Evolutionary conservation across 805 yeast species (phyloP).

Genomic region (Spathaspora sp.): DNA sequence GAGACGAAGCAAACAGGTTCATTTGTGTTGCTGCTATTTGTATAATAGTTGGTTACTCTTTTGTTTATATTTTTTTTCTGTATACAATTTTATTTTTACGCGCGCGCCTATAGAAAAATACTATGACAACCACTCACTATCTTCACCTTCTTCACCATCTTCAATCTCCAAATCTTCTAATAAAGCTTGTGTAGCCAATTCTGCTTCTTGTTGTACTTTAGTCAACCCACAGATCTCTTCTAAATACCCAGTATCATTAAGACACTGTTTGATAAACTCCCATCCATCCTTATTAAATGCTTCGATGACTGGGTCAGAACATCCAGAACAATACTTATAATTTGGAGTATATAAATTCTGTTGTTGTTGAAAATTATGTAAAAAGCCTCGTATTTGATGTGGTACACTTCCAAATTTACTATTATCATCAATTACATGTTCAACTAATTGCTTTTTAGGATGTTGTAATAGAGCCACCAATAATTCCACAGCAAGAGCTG

Average conservation of each 20-base stretch:
- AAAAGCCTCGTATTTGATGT: constrained; percentile 88
- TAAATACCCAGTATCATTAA: constrained; percentile 61
- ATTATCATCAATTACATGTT: constrained; percentile 13
- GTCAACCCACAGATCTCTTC: constrained; percentile 79
- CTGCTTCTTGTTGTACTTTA: constrained; percentile 69
- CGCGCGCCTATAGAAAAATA: too few species aligned
- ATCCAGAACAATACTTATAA: constrained; percentile 81
- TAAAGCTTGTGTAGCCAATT: constrained; percentile 37
- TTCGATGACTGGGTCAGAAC: constrained; percentile 59
- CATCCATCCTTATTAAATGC: constrained; percentile 58
- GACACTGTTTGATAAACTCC: constrained; percentile 74
- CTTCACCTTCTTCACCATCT: constrained; percentile 8
- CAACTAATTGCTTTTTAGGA: constrained; percentile 45
- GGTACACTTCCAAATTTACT: constrained; percentile 67
- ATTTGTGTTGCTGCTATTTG: background rate
- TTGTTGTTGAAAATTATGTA: constrained; percentile 55
- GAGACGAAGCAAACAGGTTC: background rate
- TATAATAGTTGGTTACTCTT: background rate
- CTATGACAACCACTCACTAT: constrained; percentile 2
- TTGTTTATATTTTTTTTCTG: background rate
- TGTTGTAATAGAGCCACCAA: constrained; percentile 73
- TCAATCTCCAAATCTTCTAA: constrained; percentile 21
- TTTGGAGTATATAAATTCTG: constrained; percentile 67
- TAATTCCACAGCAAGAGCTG: constrained; percentile 82
- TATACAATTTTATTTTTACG: too few species aligned